phyloP scores from a whole-genome alignment of 1,284 basidiomycete species.

The Malassezia sympodialis region DNA sequence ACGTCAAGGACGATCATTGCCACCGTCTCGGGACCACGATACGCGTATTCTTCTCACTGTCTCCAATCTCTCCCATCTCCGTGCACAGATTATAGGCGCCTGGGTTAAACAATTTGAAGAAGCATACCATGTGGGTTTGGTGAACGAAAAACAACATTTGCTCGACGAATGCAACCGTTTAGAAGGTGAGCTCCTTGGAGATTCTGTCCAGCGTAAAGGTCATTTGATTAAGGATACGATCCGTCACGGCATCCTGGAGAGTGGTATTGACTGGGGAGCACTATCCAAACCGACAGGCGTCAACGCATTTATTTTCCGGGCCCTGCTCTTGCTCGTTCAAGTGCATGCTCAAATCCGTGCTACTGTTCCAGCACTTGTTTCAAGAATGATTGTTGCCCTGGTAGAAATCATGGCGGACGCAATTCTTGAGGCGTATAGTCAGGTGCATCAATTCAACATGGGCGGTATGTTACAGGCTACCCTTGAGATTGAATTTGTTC shows the following conservation, averaged over 20 bases:
- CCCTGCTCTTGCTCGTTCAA: slow-evolving; percentile 74
- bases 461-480: slow-evolving; percentile 98
- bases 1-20: slow-evolving; percentile 13
- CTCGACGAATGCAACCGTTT: slow-evolving; percentile 68
- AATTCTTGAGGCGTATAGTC: slow-evolving; percentile 70
- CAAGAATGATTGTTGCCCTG: slow-evolving; percentile 68
- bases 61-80: slow-evolving; percentile 74
- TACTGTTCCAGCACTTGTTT: slow-evolving; percentile 64
- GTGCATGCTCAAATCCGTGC: slow-evolving; percentile 81
- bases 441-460: slow-evolving; percentile 82
- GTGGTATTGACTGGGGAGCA: slow-evolving; percentile 78
- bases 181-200: slow-evolving; percentile 75
- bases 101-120: slow-evolving; percentile 72
- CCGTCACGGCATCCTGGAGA: slow-evolving; percentile 66
- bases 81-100: slow-evolving; percentile 61
- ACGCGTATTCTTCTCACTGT: slow-evolving; percentile 76
- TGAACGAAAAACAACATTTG: slow-evolving; percentile 68
- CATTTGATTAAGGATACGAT: slow-evolving; percentile 61
- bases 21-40: slow-evolving; percentile 50
- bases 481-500: slow-evolving; percentile 95
- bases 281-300: slow-evolving; percentile 73
- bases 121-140: slow-evolving; percentile 64
- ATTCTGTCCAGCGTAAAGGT: slow-evolving; percentile 71
- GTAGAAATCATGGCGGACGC: slow-evolving; percentile 73
- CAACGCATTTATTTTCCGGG: slow-evolving; percentile 83